phyloP scores from a whole-genome alignment of 2,329 filamentous ascomycete species.

The Bipolaris oryzae region DNA sequence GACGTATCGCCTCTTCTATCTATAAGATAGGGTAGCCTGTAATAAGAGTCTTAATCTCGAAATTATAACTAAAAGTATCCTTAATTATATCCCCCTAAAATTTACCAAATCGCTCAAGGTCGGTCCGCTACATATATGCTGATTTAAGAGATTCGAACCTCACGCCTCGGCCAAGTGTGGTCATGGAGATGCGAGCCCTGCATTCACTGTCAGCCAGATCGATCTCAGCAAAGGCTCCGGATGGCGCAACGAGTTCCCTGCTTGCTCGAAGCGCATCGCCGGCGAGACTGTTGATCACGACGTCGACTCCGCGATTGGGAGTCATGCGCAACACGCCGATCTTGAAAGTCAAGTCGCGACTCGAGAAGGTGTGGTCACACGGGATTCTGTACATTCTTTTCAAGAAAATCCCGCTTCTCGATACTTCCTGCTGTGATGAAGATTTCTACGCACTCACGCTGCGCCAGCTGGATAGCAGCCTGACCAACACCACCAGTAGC shows the following conservation, averaged over 20 bases:
- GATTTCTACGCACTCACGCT: slow-evolving; percentile 8
- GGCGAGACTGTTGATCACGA: slow-evolving; percentile 2
- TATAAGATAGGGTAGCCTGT: neutral
- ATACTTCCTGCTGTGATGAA: neutral
- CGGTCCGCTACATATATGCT: neutral
- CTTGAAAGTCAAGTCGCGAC: neutral
- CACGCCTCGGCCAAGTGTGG: slow-evolving; percentile 4
- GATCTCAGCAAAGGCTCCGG: slow-evolving; percentile 25
- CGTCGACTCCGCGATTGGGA: slow-evolving; percentile 1
- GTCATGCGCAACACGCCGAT: neutral
- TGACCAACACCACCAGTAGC: slow-evolving; percentile 30
- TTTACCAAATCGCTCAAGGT: neutral
- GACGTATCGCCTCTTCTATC: neutral
- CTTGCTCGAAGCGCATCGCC: slow-evolving; percentile 5
- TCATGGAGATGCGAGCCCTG: slow-evolving; percentile 9
- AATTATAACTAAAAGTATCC: slow-evolving; percentile 1
- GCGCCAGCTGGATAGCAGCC: slow-evolving; percentile 25
- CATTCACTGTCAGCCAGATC: slow-evolving; percentile 24
- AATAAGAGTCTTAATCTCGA: neutral
- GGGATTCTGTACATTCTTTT: neutral
- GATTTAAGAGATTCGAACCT: slow-evolving; percentile 7
- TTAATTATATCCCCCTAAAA: neutral
- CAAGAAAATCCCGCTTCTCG: neutral
- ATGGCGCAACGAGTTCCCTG: slow-evolving; percentile 1
- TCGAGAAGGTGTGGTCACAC: neutral